Conservation (phyloP, 352 stramenopile genomes). For the Blastocystis sp. region DNA sequence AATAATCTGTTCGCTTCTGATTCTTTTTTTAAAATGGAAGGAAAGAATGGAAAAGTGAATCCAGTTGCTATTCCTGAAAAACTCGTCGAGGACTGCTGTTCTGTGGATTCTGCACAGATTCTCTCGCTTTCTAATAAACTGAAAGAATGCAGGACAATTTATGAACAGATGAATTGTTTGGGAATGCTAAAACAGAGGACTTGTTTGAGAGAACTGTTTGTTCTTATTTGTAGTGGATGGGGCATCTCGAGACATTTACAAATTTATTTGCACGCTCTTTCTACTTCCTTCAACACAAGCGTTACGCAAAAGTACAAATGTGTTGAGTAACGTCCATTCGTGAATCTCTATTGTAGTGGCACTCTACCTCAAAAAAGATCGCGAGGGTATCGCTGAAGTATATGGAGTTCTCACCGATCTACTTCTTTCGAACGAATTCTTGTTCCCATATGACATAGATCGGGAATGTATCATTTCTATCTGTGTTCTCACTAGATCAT, state of each 20-base stretch:
- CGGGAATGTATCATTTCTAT: not conserved
- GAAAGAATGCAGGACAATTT: not conserved
- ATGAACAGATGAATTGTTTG: constrained; percentile 58
- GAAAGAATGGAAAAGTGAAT: not conserved
- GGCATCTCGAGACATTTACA: not conserved
- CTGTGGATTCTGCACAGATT: not conserved
- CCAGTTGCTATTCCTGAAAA: not conserved
- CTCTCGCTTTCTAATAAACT: not conserved
- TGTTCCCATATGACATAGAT: not conserved
- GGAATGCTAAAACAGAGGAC: constrained; percentile 10
- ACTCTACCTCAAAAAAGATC: not conserved
- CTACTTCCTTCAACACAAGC: not conserved
- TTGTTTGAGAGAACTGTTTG: not conserved
- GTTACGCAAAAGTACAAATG: constrained; percentile 16
- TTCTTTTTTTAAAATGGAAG: not conserved
- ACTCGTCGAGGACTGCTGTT: not conserved
- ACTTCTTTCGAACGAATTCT: not conserved
- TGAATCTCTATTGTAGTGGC: not conserved
- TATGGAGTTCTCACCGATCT: not conserved
- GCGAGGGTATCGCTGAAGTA: not conserved
- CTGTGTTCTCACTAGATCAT: not conserved
- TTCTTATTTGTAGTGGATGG: not conserved
- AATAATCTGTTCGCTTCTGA: not conserved
- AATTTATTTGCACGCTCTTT: constrained; percentile 9
- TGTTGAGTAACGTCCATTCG: not conserved